phyloP scores from a whole-genome alignment of 2,329 filamentous ascomycete genomes.

The Botryotinia convoluta region DNA sequence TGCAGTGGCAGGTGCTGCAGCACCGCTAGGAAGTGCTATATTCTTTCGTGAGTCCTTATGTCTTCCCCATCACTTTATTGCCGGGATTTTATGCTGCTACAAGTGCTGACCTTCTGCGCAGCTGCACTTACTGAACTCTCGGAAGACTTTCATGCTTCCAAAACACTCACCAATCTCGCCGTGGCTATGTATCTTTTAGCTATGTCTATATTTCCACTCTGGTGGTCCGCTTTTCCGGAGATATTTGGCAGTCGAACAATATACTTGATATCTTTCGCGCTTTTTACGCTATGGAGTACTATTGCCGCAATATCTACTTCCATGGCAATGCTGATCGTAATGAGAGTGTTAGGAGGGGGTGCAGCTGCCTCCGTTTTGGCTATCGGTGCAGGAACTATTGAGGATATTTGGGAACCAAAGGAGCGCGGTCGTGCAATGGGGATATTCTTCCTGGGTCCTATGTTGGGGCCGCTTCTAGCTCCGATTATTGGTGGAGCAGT shows the following conservation, averaged over 20 bases:
- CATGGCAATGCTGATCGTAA: constrained; percentile 74
- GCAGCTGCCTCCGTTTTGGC: constrained; percentile 78
- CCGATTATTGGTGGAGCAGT: constrained; percentile 75
- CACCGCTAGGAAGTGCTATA: constrained; percentile 80
- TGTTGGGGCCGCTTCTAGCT: constrained; percentile 70
- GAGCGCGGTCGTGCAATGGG: constrained; percentile 80
- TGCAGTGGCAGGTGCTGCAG: constrained; percentile 71
- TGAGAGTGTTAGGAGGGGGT: constrained; percentile 71
- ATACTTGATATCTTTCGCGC: constrained; percentile 69
- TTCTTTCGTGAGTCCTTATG: constrained; percentile 66
- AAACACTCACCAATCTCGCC: constrained; percentile 70
- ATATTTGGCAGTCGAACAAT: constrained; percentile 70
- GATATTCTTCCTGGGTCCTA: constrained; percentile 75
- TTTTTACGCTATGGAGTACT: constrained; percentile 70
- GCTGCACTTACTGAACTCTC: constrained; percentile 67
- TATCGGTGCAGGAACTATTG: constrained; percentile 79
- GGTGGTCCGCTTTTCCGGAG: constrained; percentile 80
- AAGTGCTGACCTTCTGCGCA: constrained; percentile 37
- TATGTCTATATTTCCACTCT: constrained; percentile 81
- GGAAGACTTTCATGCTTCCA: constrained; percentile 56
- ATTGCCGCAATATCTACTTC: constrained; percentile 66
- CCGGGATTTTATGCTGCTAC: background rate
- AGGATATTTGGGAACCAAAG: constrained; percentile 72
- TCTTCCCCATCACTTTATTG: background rate
- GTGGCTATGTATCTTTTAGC: constrained; percentile 78